Evolutionary conservation across 345 rosid species (phyloP), one percentile per base, ranked within the genome.

Genomic region (Pistacia atlantica): DNA sequence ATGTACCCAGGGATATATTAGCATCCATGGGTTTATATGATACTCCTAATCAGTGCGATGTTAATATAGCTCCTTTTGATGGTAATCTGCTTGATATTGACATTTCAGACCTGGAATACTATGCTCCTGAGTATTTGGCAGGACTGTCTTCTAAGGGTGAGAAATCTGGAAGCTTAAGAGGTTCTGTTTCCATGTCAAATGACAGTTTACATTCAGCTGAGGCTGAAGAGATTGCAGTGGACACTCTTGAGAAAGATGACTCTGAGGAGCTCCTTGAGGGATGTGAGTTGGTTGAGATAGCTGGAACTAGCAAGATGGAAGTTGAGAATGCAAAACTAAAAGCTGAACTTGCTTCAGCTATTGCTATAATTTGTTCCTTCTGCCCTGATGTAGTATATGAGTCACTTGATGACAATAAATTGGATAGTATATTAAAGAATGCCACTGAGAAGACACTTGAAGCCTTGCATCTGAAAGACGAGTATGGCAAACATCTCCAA

Each of bases 271-370:
- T 89, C 59, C 90, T 88, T 45, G 96, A 88, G 76, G 87, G 79
- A 58, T 87, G 84, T 86, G 97, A 94, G 56, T 73, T 91, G 78
- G 75, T 87, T 71, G 98, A 94, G 80, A 89, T 97, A 74, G 95
- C 94, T 73, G 99, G 99, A 75, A 97, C 99, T 48, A 92, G 97
- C 87, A 92, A 86, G 85, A 77, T 88, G 80, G 99, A 97, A 86
- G 99, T 97, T 74, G 98, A 97, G 88, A 97, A 94, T 82, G 97
- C 95, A 79, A 97, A 86, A 83, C 86, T 97, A 78, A 97, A 91
- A 89, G 99, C 99, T 60, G 98, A 97, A 59, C 97, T 94, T 82
- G 99, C 99, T 84, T 91, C 97, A 78, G 92, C 91, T 42, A 87
- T 94, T 77, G 97, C 98, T 59, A 57, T 71, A 25, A 87, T 94